Evolutionary conservation across 768 basidiomycete genomes (phyloP).

Genomic region (Trametes elegans): DNA sequence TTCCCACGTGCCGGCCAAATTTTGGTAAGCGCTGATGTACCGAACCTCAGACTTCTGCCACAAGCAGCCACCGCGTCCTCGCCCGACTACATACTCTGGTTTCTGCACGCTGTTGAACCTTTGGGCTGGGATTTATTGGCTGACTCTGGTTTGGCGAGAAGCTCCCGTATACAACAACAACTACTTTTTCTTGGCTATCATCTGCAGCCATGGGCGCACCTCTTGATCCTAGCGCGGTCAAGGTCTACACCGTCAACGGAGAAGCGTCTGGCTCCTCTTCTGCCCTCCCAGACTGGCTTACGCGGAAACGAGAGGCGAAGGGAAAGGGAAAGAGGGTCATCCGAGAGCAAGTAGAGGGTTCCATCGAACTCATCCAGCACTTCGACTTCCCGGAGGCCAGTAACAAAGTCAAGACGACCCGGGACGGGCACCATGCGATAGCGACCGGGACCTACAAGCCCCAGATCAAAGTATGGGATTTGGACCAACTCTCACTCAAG

Average conservation of each 20-base stretch:
- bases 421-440: conserved; percentile 89
- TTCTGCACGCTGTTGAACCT: no score
- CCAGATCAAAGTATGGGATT: conserved; percentile 93
- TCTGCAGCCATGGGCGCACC: conserved; percentile 15
- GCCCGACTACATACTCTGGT: no score
- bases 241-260: conserved; percentile 96
- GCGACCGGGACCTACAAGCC: conserved; percentile 99
- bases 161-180: no score
- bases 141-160: no score
- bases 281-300: conserved; percentile 94
- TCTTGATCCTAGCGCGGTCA: conserved; percentile 47
- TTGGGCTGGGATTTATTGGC: no score
- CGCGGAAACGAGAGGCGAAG: conserved; percentile 61
- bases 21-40: no score
- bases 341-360: conserved; percentile 76
- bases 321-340: conserved; percentile 64
- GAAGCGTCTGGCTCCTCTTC: conserved; percentile 84
- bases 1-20: no score
- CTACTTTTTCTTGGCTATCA: no score
- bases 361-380: conserved; percentile 89
- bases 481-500: conserved; percentile 88
- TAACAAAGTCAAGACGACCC: conserved; percentile 85
- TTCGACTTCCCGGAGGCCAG: conserved; percentile 98
- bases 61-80: no score
- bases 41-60: no score